Percentiles rank a stretch among this genome's conserved stretches.
Evolutionary conservation across 164 flowering plant species (phyloP).

Genomic region (Magnolia kwangsiensis): DNA sequence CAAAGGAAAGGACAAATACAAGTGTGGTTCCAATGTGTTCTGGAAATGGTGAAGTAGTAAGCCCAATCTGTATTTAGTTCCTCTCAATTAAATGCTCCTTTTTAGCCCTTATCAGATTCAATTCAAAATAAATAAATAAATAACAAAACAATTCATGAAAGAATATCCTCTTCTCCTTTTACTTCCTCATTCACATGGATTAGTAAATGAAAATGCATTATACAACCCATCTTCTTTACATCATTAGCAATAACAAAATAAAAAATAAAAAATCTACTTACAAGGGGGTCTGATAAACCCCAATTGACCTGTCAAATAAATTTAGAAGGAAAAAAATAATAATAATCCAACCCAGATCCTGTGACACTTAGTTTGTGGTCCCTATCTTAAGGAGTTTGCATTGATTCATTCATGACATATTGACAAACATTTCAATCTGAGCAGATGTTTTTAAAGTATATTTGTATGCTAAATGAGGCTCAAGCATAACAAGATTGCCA

Average conservation of each 20-base stretch:
- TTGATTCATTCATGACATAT: neutral
- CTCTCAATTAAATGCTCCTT: neutral
- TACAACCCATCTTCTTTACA: neutral
- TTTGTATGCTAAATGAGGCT: neutral
- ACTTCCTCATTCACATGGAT: neutral
- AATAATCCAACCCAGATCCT: neutral
- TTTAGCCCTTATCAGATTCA: neutral
- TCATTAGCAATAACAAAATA: neutral
- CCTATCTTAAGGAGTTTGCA: neutral
- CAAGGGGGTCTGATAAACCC: neutral
- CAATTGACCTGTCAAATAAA: neutral
- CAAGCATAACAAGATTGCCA: neutral
- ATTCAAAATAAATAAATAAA: too few species aligned
- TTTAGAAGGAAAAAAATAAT: too few species aligned
- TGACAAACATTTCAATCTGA: neutral
- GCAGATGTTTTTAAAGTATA: neutral
- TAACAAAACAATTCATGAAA: neutral
- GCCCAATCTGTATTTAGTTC: neutral
- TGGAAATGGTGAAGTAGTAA: slow-evolving; percentile 73
- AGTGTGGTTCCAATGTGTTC: slow-evolving; percentile 97
- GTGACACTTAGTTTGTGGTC: neutral
- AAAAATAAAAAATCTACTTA: neutral
- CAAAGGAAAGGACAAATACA: slow-evolving; percentile 93
- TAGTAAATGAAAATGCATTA: neutral
- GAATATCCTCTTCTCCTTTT: neutral